Evolutionary conservation across 352 stramenopile species (phyloP).

Genomic region (Phytophthora constricta): DNA sequence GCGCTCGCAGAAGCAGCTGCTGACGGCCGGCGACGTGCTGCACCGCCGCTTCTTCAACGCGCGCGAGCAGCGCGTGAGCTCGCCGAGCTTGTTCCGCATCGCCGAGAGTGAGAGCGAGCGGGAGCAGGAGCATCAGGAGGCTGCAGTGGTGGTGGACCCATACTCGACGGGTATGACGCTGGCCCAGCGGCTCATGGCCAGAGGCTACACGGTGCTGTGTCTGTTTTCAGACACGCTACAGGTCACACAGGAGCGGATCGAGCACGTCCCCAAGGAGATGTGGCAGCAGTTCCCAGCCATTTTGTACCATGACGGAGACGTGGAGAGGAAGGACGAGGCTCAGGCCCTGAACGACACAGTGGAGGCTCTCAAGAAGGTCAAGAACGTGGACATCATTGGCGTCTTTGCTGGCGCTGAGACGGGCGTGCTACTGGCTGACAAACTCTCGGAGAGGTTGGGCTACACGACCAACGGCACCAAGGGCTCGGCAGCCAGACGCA

Average conservation of each 20-base stretch:
- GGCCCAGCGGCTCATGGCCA: slow-evolving; percentile 84
- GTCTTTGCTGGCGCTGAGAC: slow-evolving; percentile 94
- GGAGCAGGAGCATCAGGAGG: slow-evolving; percentile 44
- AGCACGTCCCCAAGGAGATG: slow-evolving; percentile 63
- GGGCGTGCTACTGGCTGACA: slow-evolving; percentile 92
- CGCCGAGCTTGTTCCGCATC: slow-evolving; percentile 65
- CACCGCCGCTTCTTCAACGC: slow-evolving; percentile 87
- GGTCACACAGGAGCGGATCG: slow-evolving; percentile 76
- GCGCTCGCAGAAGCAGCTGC: slow-evolving; percentile 57
- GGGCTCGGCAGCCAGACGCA: slow-evolving; percentile 83
- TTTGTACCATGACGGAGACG: slow-evolving; percentile 75
- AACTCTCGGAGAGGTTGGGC: slow-evolving; percentile 87
- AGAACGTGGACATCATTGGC: slow-evolving; percentile 65
- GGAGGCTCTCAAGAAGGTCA: slow-evolving; percentile 40
- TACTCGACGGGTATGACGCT: slow-evolving; percentile 96
- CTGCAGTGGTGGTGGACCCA: slow-evolving; percentile 94
- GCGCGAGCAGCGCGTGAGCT: slow-evolving; percentile 58
- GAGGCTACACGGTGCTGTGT: slow-evolving; percentile 85
- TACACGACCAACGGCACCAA: slow-evolving; percentile 88
- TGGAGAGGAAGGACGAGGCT: slow-evolving; percentile 35
- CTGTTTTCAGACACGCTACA: slow-evolving; percentile 83
- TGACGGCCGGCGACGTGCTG: slow-evolving; percentile 82
- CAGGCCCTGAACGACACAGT: slow-evolving; percentile 47
- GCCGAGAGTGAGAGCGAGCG: slow-evolving; percentile 50
- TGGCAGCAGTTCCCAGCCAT: slow-evolving; percentile 59